Evolutionary conservation across 768 basidiomycete species (phyloP), one percentile per base, ranked within the genome.

Genomic region (Leccinum incarnatum): DNA sequence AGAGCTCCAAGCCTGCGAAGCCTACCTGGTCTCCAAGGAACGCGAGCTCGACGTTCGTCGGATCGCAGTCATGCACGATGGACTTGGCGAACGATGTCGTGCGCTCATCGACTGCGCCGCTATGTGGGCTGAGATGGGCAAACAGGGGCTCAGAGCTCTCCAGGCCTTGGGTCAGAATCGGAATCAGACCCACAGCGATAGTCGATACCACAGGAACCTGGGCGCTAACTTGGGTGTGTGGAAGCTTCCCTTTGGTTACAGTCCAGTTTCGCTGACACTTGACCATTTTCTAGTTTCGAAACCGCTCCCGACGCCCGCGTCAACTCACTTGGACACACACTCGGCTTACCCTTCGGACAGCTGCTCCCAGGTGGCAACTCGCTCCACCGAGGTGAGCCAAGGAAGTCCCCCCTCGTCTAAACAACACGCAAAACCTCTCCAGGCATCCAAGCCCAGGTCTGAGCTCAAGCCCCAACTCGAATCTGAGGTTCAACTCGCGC

Each of bases 291-390:
- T 0, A 40, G 7, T 8, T 4, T 53, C 65, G 19, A 60, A 58
- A 60, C 21, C 19, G 8, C 34, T 56, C 10, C n/a, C 19, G 23
- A 30, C 17, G 7, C 64, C 71, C 60, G 17, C 15, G 37, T 15
- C 37, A 40, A 9, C 7, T 5, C 37, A 74, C 40, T 59, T 29
- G 0, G 48, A 17, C 27, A 10, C 25, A 8, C 19, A 2, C 6
- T 15, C n/a, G 49, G 63, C 57, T 46, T 72, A 56, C 67, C 68
- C 75, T 4, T 84, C 85, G 55, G 83, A 86, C 68, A 68, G 81
- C 14, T 84, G 83, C n/a, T 88, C 87, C 2, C 87, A 91, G 71
- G 66, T 51, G 0, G 67, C 59, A n/a, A 47, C 54, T 6, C 57
- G 25, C 62, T 77, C 56, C 48, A 42, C 45, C 14, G 64, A 58